phyloP scores from a whole-genome alignment of 306 rosid species.

The Alnus rubra region DNA sequence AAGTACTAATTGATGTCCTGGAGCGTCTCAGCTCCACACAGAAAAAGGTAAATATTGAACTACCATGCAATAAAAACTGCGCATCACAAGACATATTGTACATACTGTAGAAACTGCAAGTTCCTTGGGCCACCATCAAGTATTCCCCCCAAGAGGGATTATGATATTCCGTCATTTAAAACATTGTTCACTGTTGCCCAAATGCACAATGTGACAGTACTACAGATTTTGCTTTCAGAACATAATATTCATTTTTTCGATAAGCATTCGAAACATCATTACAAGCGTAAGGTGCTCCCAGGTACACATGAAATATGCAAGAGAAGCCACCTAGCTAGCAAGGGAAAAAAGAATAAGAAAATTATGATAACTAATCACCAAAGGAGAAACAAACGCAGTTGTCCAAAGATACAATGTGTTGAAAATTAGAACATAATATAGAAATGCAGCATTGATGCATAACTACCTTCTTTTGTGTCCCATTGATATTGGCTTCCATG shows the following conservation, averaged over 20 bases:
- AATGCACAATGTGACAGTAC: not conserved
- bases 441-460: constrained; percentile 14
- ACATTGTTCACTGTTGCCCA: not conserved
- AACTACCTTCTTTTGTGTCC: constrained; percentile 87
- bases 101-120: not conserved
- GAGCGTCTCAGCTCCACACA: constrained; percentile 8
- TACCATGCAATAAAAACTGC: constrained; percentile 12
- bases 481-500: constrained; percentile 89
- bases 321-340: too few relatives aligned
- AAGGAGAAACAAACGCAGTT: too few relatives aligned
- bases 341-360: too few relatives aligned
- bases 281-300: too few relatives aligned
- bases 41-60: constrained; percentile 4
- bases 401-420: too few relatives aligned
- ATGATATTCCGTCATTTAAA: not conserved
- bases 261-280: too few relatives aligned
- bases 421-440: not conserved
- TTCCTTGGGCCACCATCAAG: constrained; percentile 9
- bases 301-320: too few relatives aligned
- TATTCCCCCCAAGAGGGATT: not conserved
- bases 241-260: not conserved
- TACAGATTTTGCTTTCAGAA: constrained; percentile 12
- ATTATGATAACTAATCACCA: too few relatives aligned
- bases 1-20: constrained; percentile 9
- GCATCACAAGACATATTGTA: not conserved